Evolutionary conservation across 1,139 yeast genomes (phyloP).

Genomic region (Magnusiomyces sp.): DNA sequence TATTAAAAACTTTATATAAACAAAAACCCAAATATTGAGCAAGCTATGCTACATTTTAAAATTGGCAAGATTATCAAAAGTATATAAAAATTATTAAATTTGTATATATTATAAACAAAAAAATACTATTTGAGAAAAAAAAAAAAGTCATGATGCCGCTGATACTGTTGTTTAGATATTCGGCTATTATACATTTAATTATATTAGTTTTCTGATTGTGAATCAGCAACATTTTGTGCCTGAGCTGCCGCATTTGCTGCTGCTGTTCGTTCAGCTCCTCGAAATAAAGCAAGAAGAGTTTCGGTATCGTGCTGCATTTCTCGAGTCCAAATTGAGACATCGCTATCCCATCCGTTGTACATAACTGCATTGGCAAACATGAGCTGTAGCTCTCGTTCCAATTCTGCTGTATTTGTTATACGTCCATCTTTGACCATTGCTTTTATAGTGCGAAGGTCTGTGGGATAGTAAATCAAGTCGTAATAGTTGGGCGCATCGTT

Average conservation of each 20-base stretch:
- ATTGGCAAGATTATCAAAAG: too few species aligned
- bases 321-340: slow-evolving; percentile 51
- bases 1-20: too few species aligned
- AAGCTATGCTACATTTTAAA: too few species aligned
- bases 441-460: slow-evolving; percentile 57
- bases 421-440: slow-evolving; percentile 51
- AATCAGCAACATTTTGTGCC: background rate
- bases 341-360: slow-evolving; percentile 65
- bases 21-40: too few species aligned
- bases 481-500: slow-evolving; percentile 64
- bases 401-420: slow-evolving; percentile 41
- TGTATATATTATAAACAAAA: too few species aligned
- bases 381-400: slow-evolving; percentile 60
- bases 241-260: background rate
- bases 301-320: slow-evolving; percentile 46
- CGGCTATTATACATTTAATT: too few species aligned
- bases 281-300: slow-evolving; percentile 29
- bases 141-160: background rate
- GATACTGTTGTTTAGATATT: background rate
- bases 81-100: too few species aligned
- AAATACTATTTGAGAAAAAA: too few species aligned
- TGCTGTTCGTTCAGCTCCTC: slow-evolving; percentile 26
- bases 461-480: slow-evolving; percentile 53
- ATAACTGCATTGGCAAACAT: slow-evolving; percentile 82
- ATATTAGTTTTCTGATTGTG: background rate